Percentiles rank a stretch among this genome's conserved stretches.
Evolutionary conservation across 805 yeast genomes (phyloP).

Genomic region (Myxozyma kluyveri): DNA sequence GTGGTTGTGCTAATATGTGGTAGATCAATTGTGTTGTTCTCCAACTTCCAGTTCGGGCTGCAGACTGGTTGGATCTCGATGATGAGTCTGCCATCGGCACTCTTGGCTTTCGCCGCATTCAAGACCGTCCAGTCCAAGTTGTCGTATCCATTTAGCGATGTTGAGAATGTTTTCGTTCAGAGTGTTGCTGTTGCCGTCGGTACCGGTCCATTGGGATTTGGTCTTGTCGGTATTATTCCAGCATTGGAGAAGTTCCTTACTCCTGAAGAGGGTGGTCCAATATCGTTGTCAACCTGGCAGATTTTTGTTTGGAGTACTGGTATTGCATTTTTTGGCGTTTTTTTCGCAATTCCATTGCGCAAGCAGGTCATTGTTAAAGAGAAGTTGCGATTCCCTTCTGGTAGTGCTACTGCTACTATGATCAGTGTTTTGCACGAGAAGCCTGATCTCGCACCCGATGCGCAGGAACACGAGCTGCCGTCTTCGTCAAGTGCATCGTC

Average conservation of each 20-base stretch:
- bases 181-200: conserved; percentile 94
- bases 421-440: conserved; percentile 83
- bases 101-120: conserved; percentile 81
- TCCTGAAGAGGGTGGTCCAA: conserved; percentile 63
- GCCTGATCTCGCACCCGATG: conserved; percentile 18
- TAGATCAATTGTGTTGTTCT: conserved; percentile 67
- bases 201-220: conserved; percentile 94
- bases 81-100: conserved; percentile 96
- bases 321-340: conserved; percentile 89
- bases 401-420: conserved; percentile 91
- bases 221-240: conserved; percentile 92
- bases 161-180: conserved; percentile 64
- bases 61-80: conserved; percentile 99
- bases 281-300: conserved; percentile 47
- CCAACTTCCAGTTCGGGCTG: conserved; percentile 93
- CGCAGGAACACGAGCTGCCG: conserved; percentile 22
- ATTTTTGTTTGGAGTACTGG: conserved; percentile 81
- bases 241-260: conserved; percentile 89
- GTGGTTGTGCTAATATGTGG: background rate
- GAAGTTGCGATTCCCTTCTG: conserved; percentile 89
- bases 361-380: conserved; percentile 84
- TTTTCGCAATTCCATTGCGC: conserved; percentile 89
- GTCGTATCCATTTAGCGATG: conserved; percentile 62
- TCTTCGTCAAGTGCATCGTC: background rate
- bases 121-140: conserved; percentile 47